Percentiles rank a stretch among this genome's conserved stretches.
Conservation (phyloP, 306 rosid genomes). For the Vigna angularis region DNA sequence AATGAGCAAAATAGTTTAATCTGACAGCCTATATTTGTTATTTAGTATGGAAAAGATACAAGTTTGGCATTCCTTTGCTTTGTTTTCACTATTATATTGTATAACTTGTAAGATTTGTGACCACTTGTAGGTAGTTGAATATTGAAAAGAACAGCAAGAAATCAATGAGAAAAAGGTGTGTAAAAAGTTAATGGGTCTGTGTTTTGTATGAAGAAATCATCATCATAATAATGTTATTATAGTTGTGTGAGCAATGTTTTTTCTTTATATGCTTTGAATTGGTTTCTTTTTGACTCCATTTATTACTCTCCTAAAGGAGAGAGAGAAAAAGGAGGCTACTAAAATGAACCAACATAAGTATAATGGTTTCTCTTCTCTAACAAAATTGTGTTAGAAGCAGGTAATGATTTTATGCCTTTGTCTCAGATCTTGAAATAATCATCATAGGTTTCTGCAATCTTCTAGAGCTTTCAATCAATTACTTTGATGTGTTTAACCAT, state of each 20-base stretch:
- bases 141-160: background rate
- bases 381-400: slow-evolving; percentile 13
- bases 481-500: background rate
- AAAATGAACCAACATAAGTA: slow-evolving; percentile 1
- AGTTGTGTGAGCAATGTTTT: background rate
- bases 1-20: background rate
- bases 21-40: background rate
- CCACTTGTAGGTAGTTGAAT: slow-evolving; percentile 9
- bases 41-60: background rate
- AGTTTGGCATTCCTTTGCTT: slow-evolving; percentile 22
- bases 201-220: background rate
- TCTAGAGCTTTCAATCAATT: background rate
- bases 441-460: background rate
- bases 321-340: background rate
- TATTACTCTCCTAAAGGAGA: background rate
- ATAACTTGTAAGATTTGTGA: slow-evolving; percentile 6
- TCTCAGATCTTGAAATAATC: slow-evolving; percentile 16
- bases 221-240: background rate
- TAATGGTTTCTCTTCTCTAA: background rate
- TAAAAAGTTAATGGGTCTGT: background rate
- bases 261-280: background rate
- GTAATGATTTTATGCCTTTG: background rate
- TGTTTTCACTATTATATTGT: slow-evolving; percentile 22
- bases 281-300: slow-evolving; percentile 9
- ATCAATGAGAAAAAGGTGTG: background rate